A percentile compares a stretch with the other conserved stretches of the same genome.
These are phyloP conservation scores for Carex myosuroides DNA, from an alignment of 176 grass and related monocot species.

Conservation along the genomic window DNA sequence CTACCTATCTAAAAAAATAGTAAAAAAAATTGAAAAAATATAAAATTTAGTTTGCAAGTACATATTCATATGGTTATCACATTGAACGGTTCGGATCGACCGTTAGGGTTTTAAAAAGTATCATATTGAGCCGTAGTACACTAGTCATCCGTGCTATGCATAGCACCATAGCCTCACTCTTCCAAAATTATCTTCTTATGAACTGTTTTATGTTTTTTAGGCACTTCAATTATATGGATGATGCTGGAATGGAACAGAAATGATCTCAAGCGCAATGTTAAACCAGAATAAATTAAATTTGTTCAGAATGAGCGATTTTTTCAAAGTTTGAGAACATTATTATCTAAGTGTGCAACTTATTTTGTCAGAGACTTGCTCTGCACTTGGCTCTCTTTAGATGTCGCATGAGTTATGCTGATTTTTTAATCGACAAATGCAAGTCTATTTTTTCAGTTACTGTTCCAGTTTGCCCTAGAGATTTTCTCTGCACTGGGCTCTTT, in stretches of 20 bases:
- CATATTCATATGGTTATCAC: no score
- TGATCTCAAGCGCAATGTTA: background rate
- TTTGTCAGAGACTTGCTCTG: background rate
- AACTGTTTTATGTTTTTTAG: slow-evolving; percentile 21
- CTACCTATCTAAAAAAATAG: no score
- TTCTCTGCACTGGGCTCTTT: no score
- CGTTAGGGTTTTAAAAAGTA: no score
- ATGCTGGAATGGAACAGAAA: slow-evolving; percentile 60
- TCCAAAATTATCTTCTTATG: background rate
- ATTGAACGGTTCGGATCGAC: no score
- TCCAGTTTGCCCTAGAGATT: background rate
- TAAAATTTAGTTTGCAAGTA: no score
- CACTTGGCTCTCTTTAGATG: background rate
- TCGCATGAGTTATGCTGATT: background rate
- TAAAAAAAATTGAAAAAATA: no score
- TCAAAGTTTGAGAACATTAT: background rate
- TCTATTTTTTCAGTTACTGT: background rate
- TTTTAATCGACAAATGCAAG: background rate
- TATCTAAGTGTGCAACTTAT: background rate
- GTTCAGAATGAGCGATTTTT: background rate
- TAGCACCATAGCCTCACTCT: no score
- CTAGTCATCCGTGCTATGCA: no score
- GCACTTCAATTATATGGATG: slow-evolving; percentile 70
- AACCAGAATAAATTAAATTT: slow-evolving; percentile 11
- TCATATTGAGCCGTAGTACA: no score